phyloP scores from a whole-genome alignment of 1,139 yeast genomes.

The Yamadazyma conglobata region DNA sequence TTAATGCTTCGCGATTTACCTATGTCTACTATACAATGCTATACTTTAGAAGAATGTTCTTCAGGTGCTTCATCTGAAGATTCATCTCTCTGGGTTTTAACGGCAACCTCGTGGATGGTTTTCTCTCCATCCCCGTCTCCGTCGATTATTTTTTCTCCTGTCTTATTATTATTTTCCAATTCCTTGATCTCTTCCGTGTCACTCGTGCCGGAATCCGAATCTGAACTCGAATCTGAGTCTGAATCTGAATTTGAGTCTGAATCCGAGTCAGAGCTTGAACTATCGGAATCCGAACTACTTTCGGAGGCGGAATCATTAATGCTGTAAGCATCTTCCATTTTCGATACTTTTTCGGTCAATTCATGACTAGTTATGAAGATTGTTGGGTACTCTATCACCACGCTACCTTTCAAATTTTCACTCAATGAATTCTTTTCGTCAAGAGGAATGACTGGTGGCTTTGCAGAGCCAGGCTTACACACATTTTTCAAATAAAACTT shows the following conservation, averaged over 20 bases:
- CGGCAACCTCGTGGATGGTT: no score
- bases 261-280: constrained; percentile 12
- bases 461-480: constrained; percentile 13
- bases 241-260: no score
- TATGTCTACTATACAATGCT: constrained; percentile 2
- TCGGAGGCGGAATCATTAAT: constrained; percentile 12
- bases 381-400: constrained; percentile 78
- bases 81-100: constrained; percentile 5
- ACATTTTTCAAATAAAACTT: constrained; percentile 35
- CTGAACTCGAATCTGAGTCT: no score
- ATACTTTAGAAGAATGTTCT: constrained; percentile 17
- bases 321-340: constrained; percentile 19
- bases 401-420: constrained; percentile 48
- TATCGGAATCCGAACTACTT: constrained; percentile 4
- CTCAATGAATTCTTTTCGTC: constrained; percentile 25
- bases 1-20: constrained; percentile 3
- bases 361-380: constrained; percentile 36
- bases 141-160: no score
- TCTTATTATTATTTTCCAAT: no score
- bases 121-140: no score
- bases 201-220: no score
- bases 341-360: constrained; percentile 14
- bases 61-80: constrained; percentile 12
- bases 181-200: no score
- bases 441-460: constrained; percentile 24